Evolutionary conservation across 352 stramenopile species (phyloP), one percentile per base, ranked within the genome.

Genomic region (Saprolegnia parasitica): DNA sequence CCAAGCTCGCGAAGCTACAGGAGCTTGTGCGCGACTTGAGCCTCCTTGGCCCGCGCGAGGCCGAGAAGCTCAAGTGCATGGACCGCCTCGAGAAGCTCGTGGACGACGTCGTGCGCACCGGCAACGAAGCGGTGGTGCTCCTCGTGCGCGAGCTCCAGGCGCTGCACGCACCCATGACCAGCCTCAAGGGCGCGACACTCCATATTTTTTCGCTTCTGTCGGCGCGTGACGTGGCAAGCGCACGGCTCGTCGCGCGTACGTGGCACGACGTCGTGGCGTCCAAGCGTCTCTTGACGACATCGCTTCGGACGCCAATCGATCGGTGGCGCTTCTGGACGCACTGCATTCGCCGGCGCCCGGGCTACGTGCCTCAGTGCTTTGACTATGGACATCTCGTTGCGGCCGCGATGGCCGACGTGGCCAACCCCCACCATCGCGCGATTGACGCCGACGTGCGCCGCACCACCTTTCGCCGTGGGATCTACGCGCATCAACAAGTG

Each of bases 201-300:
- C 52, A 72, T 20, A 29, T 72, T 6, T 66, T 65, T 56, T n/a
- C 20, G 18, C 67, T 66, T 65, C 29, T 72, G 18, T 55, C 65
- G 3, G n/a, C 35, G 15, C 10, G 4, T 6, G 52, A 72, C 24
- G 37, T 72, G 10, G 26, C 29, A 5, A 24, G 37, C 9, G 42
- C 35, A 11, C 52, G 21, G 5, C 18, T 66, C 23, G 65, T 72
- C 5, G 54, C 52, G 5, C 18, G 18, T 21, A 56, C 35, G 6
- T 72, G 65, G 65, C 42, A 58, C 32, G 21, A 39, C 29, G 39
- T n/a, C 10, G 55, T 72, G 54, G 52, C 24, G 4, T n/a, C 20
- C 26, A 72, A 72, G 26, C 65, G 55, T 20, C 18, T 72, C 26
- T 6, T 72, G 11, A 60, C 54, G 4, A 10, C 20, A 8, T 39